These are phyloP conservation scores for Claviceps arundinis DNA, from an alignment of 2,329 filamentous ascomycete species.

Conservation along the genomic window DNA sequence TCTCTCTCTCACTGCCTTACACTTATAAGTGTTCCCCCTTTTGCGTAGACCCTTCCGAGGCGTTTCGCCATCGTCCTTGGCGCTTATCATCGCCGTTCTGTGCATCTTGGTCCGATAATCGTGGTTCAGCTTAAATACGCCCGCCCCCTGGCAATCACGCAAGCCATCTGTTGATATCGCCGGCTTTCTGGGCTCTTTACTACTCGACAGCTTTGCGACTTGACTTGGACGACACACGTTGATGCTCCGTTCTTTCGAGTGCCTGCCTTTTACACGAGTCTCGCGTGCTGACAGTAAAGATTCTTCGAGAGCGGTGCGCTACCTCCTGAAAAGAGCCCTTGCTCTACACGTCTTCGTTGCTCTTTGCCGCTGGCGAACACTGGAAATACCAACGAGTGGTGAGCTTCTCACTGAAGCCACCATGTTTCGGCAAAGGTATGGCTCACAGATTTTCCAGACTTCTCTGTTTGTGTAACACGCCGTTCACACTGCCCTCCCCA, in stretches of 20 bases:
- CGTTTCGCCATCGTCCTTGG: neutral
- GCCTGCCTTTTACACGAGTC: neutral
- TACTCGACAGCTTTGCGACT: neutral
- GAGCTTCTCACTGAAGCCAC: neutral
- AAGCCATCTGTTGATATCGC: neutral
- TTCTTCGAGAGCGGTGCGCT: neutral
- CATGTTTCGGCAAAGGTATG: constrained; percentile 11
- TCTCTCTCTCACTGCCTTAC: too few species aligned
- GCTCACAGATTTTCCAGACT: neutral
- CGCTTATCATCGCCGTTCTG: neutral
- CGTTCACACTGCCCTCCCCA: neutral
- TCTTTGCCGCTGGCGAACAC: neutral
- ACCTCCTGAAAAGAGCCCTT: neutral
- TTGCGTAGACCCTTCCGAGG: neutral
- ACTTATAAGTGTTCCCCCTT: neutral
- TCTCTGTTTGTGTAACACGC: neutral
- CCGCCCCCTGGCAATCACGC: neutral
- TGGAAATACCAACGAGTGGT: neutral
- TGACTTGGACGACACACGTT: neutral
- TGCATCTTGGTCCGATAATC: neutral
- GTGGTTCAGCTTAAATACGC: neutral
- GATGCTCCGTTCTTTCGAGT: neutral
- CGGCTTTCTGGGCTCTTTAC: neutral
- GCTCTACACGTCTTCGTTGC: neutral
- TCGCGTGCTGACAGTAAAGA: neutral